Conservation (phyloP, 2,329 filamentous ascomycete genomes). For the Elsinoe arachidis region DNA sequence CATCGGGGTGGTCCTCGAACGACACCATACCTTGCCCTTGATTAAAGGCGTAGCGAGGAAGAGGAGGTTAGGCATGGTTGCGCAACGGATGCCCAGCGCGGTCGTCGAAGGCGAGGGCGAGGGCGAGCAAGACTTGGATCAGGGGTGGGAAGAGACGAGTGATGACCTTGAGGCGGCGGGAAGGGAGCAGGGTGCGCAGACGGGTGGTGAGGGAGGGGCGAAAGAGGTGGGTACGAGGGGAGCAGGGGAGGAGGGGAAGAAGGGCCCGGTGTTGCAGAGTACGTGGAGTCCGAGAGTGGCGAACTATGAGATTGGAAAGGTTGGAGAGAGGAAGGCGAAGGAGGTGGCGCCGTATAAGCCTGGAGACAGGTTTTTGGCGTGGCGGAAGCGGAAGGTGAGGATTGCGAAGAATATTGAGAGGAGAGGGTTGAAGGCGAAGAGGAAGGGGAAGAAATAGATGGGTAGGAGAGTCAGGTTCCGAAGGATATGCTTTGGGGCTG, state of each 20-base stretch:
- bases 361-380: slow-evolving; percentile 55
- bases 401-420: slow-evolving; percentile 44
- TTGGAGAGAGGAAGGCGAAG: slow-evolving; percentile 52
- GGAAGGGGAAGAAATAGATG: slow-evolving; percentile 8
- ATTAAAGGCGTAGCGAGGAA: slow-evolving; percentile 64
- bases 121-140: background rate
- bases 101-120: background rate
- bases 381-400: slow-evolving; percentile 50
- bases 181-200: background rate
- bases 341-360: slow-evolving; percentile 48
- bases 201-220: slow-evolving; percentile 14
- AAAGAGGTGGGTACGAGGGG: slow-evolving; percentile 19
- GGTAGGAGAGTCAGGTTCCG: no score
- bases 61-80: slow-evolving; percentile 66
- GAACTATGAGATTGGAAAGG: slow-evolving; percentile 60
- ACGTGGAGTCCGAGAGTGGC: slow-evolving; percentile 25
- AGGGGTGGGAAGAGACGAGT: slow-evolving; percentile 10
- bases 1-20: slow-evolving; percentile 86
- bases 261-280: slow-evolving; percentile 5
- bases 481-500: no score
- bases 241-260: slow-evolving; percentile 16
- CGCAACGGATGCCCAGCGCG: slow-evolving; percentile 31
- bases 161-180: slow-evolving; percentile 15
- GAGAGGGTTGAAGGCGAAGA: slow-evolving; percentile 31
- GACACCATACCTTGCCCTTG: slow-evolving; percentile 69